A percentile compares a stretch with the other conserved stretches of the same genome.
These are phyloP conservation scores for Populus davidiana DNA, from an alignment of 345 rosid genomes.

Conservation along the genomic window DNA sequence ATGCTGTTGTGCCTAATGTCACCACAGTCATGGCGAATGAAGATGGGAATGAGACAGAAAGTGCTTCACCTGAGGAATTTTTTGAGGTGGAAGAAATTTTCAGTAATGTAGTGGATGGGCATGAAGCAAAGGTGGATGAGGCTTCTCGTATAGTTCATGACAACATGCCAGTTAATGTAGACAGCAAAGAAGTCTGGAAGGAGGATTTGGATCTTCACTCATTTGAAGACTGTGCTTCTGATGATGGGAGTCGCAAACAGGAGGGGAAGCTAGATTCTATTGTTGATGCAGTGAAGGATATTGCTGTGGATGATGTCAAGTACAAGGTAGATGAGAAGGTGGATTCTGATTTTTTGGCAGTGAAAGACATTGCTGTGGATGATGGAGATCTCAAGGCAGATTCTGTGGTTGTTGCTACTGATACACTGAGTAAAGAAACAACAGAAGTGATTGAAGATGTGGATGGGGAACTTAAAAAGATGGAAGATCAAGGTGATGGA, in stretches of 20 bases:
- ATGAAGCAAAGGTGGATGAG: conserved; percentile 51
- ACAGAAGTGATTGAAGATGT: conserved; percentile 39
- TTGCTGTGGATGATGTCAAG: conserved; percentile 87
- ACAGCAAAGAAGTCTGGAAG: conserved; percentile 57
- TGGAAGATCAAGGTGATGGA: conserved; percentile 38
- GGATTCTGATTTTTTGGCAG: conserved; percentile 50
- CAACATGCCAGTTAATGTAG: conserved; percentile 34
- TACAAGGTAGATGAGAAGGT: conserved; percentile 51
- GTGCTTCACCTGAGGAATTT: conserved; percentile 88
- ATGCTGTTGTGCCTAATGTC: conserved; percentile 58
- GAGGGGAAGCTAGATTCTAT: conserved; percentile 44
- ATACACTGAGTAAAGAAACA: conserved; percentile 34
- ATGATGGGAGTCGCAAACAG: conserved; percentile 54
- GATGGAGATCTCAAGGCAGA: conserved; percentile 49
- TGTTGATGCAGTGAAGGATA: conserved; percentile 78
- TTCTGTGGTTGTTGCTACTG: conserved; percentile 24
- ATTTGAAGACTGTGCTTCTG: conserved; percentile 70
- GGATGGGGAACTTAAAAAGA: conserved; percentile 37
- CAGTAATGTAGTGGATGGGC: conserved; percentile 60
- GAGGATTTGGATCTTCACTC: conserved; percentile 58
- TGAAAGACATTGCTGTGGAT: conserved; percentile 87
- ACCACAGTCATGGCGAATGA: conserved; percentile 47
- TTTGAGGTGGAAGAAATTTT: conserved; percentile 97
- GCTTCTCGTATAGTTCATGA: conserved; percentile 36
- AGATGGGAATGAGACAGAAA: conserved; percentile 59